These are phyloP conservation scores for Hyaloperonospora arabidopsidis DNA, from an alignment of 352 stramenopile genomes.

Conservation along the genomic window DNA sequence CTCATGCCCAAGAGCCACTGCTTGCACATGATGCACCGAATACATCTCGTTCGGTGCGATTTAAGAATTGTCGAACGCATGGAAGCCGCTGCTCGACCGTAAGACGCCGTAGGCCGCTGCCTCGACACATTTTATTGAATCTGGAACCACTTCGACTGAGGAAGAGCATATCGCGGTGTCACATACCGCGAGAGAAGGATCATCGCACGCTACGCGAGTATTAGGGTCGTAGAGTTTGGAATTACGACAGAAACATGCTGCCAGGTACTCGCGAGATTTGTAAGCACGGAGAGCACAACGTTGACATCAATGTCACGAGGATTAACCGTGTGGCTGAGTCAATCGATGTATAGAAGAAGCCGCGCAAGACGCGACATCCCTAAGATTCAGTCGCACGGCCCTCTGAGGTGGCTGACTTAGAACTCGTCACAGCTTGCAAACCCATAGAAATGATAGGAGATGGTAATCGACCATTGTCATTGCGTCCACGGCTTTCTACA, in stretches of 20 bases:
- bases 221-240: background rate
- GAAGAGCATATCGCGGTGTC: background rate
- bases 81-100: background rate
- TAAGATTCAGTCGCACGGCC: slow-evolving; percentile 25
- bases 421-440: slow-evolving; percentile 19
- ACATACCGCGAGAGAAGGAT: background rate
- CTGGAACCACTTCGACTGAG: background rate
- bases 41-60: too few species aligned
- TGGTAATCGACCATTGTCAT: slow-evolving; percentile 4
- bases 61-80: background rate
- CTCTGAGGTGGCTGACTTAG: slow-evolving; percentile 24
- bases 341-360: slow-evolving; percentile 21
- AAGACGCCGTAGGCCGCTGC: background rate
- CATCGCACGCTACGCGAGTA: background rate
- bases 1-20: too few species aligned
- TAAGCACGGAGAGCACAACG: slow-evolving; percentile 2
- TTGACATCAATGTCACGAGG: slow-evolving; percentile 13
- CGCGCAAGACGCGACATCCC: slow-evolving; percentile 10
- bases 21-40: too few species aligned
- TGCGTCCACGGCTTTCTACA: slow-evolving; percentile 9
- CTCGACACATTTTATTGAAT: background rate
- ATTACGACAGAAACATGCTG: background rate
- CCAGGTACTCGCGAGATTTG: background rate
- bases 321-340: slow-evolving; percentile 11
- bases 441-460: slow-evolving; percentile 17